Evolutionary conservation across 1,284 basidiomycete species (phyloP).

Genomic region (Athelia psychrophila): DNA sequence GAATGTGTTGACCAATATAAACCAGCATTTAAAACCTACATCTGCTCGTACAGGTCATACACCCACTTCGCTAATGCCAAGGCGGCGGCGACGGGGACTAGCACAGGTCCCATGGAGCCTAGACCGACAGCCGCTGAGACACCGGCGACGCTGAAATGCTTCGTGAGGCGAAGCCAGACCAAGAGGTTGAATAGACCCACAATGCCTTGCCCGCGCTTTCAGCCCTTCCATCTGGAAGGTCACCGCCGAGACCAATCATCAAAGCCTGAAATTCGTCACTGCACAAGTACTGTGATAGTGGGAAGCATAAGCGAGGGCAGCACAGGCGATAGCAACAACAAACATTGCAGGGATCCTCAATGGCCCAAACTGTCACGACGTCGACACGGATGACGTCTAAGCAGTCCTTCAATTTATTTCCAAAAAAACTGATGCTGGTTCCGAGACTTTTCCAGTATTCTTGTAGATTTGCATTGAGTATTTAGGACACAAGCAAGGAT

Average conservation of each 20-base stretch:
- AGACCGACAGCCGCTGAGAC: neutral
- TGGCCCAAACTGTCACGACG: conserved; percentile 22
- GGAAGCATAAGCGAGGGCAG: neutral
- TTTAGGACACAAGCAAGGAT: neutral
- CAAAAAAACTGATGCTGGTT: conserved; percentile 15
- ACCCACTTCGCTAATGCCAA: conserved; percentile 21
- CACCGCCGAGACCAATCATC: conserved; percentile 15
- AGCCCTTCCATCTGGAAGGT: conserved; percentile 5
- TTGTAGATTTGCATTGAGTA: neutral
- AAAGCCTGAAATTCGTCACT: conserved; percentile 16
- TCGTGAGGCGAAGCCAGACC: neutral
- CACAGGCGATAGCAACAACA: neutral
- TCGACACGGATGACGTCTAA: conserved; percentile 16
- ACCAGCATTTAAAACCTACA: conserved; percentile 11
- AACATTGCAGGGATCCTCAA: conserved; percentile 20
- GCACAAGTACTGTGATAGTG: conserved; percentile 13
- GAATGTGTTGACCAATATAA: neutral
- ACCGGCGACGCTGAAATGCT: conserved; percentile 10
- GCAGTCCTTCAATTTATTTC: conserved; percentile 13
- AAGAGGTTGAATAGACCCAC: conserved; percentile 5
- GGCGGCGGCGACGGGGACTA: conserved; percentile 19
- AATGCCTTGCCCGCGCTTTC: conserved; percentile 7
- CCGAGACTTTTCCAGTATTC: conserved; percentile 20
- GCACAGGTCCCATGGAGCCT: conserved; percentile 16
- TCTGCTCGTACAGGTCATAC: conserved; percentile 14